phyloP scores from a whole-genome alignment of 768 basidiomycete genomes.

The Hygrophoropsis aurantiaca region DNA sequence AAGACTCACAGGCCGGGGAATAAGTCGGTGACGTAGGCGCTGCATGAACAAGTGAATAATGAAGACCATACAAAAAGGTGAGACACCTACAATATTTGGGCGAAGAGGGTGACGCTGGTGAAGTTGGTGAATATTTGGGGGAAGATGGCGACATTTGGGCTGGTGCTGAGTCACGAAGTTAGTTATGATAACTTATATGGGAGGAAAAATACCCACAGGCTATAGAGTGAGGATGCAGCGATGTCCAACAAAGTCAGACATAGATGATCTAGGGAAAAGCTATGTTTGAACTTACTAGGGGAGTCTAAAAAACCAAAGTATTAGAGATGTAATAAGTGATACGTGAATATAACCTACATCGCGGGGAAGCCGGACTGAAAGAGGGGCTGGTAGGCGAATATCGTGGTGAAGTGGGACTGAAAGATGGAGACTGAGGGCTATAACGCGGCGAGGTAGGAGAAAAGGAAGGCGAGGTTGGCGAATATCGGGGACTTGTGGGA shows the following conservation, averaged over 20 bases:
- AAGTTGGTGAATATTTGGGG: conserved; percentile 92
- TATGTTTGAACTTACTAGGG: conserved; percentile 59
- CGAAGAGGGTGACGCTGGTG: conserved; percentile 87
- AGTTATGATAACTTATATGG: neutral
- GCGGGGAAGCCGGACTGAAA: conserved; percentile 91
- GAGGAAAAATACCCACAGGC: conserved; percentile 55
- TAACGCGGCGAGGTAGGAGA: conserved; percentile 84
- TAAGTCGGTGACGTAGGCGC: conserved; percentile 87
- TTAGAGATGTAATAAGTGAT: neutral
- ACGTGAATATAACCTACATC: conserved; percentile 53
- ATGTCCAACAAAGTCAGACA: conserved; percentile 22
- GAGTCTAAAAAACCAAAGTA: conserved; percentile 51
- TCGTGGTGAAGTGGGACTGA: conserved; percentile 85
- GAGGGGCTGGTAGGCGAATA: conserved; percentile 90
- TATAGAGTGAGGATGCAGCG: conserved; percentile 23
- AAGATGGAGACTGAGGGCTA: conserved; percentile 88
- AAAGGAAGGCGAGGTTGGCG: conserved; percentile 81
- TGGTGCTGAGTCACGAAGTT: conserved; percentile 51
- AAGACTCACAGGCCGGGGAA: conserved; percentile 78
- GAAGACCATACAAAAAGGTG: neutral
- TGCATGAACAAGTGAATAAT: conserved; percentile 27
- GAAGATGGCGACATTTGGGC: conserved; percentile 86
- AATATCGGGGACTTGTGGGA: conserved; percentile 78
- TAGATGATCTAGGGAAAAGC: conserved; percentile 1
- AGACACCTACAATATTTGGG: conserved; percentile 81